Evolutionary conservation across 1,139 yeast species (phyloP).

Genomic region (Pneumocystis wakefieldiae): DNA sequence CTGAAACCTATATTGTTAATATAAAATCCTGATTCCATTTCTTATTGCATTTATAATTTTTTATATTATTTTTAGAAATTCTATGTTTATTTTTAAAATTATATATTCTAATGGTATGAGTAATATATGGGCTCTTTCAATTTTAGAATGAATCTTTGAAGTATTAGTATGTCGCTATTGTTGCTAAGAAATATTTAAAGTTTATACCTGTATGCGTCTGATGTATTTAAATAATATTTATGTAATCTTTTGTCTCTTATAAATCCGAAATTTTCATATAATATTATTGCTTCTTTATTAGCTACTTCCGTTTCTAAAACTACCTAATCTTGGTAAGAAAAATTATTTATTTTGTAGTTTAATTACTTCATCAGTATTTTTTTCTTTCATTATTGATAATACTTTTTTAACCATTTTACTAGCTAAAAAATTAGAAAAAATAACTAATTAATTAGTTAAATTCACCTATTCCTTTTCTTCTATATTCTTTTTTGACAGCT

Average conservation of each 20-base stretch:
- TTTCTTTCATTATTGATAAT: constrained; percentile 47
- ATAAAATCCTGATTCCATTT: background rate
- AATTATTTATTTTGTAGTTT: background rate
- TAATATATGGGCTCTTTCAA: background rate
- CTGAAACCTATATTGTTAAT: constrained; percentile 1
- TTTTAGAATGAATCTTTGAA: background rate
- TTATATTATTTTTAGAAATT: background rate
- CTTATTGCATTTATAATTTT: background rate
- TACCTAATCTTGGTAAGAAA: constrained; percentile 22
- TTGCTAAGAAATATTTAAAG: constrained; percentile 61
- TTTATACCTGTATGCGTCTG: constrained; percentile 43
- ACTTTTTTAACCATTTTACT: constrained; percentile 49
- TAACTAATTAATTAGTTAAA: background rate
- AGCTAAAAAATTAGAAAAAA: constrained; percentile 27
- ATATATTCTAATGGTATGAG: background rate
- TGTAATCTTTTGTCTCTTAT: constrained; percentile 64
- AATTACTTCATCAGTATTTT: constrained; percentile 51
- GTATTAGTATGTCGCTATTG: constrained; percentile 18
- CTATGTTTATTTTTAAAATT: background rate
- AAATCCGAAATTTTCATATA: constrained; percentile 82
- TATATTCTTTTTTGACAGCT: constrained; percentile 54
- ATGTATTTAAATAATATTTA: constrained; percentile 77
- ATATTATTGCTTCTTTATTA: constrained; percentile 55
- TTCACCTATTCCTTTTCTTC: constrained; percentile 53
- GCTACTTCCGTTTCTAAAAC: constrained; percentile 83